phyloP scores from a whole-genome alignment of 352 stramenopile genomes.

The Phytophthora niederhauseri region DNA sequence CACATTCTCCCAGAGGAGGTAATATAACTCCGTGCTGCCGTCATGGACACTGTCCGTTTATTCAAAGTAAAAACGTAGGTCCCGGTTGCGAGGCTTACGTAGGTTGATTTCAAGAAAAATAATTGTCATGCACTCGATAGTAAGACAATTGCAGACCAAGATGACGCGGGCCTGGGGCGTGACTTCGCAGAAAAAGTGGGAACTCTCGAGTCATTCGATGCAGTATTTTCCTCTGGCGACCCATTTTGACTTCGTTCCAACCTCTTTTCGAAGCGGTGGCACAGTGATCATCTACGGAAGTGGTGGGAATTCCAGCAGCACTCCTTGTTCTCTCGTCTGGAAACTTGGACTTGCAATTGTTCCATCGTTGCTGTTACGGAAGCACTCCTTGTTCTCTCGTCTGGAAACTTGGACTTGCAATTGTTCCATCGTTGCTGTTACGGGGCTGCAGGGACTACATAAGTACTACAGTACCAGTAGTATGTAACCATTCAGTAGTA shows the following conservation, averaged over 20 bases:
- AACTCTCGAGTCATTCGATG: constrained; percentile 14
- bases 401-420: background rate
- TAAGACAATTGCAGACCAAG: background rate
- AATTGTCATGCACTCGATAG: too few relatives aligned
- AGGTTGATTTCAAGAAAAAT: too few relatives aligned
- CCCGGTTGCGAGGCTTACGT: too few relatives aligned
- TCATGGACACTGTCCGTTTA: too few relatives aligned
- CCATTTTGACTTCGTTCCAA: constrained; percentile 8
- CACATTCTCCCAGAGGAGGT: too few relatives aligned
- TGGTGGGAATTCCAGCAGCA: background rate
- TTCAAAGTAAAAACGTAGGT: too few relatives aligned
- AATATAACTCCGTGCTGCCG: too few relatives aligned
- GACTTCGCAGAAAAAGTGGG: constrained; percentile 9
- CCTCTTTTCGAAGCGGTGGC: constrained; percentile 8
- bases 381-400: constrained; percentile 1
- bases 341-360: background rate
- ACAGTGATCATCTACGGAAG: background rate
- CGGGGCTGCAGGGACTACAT: background rate
- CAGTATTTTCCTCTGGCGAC: constrained; percentile 13
- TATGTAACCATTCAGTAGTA: background rate
- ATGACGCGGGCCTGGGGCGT: background rate
- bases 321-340: background rate
- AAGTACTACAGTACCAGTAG: background rate
- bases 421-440: background rate
- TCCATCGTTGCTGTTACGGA: constrained; percentile 1